Evolutionary conservation across 495 filamentous ascomycete genomes (phyloP), one percentile per base, ranked within the genome.

Genomic region (Pseudomonodictys pantanalensis): DNA sequence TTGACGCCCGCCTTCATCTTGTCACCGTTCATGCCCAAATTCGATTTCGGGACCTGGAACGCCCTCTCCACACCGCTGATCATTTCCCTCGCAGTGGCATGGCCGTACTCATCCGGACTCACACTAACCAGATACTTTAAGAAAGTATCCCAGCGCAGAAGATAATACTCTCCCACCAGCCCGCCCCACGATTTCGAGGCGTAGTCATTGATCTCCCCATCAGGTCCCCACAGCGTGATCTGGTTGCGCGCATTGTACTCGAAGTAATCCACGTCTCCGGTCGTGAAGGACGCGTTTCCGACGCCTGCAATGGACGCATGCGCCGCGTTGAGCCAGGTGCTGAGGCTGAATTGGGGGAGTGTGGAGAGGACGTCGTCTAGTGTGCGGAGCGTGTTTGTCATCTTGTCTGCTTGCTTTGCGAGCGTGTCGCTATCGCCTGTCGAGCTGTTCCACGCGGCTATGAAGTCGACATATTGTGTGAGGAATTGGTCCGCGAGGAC

Each of bases 231-330:
- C 3, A 80, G 70, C 12, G 79, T 81, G 51, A 81, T 74, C 56
- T 81, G 78, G 54, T 81, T 81, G 42, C 76, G 73, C 7, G 79
- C 79, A 35, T 81, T 70, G 58, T 79, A 81, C 54, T 79, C 78
- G 52, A 75, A 71, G 59, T 76, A 80, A 15, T 72, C 62, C 44
- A 69, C 68, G 60, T 51, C 1, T 52, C 20, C 24, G 26, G 41
- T 24, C 26, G 7, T 18, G 35, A 28, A 6, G 49, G 30, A 17
- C 53, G 10, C 7, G 30, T 35, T 49, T 63, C 64, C 1, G 56
- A 25, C 65, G 7, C 49, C 56, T 2, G 54, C 26, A 3, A 71
- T 70, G 56, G 69, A 75, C 8, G 75, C 51, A 17, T 73, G 71
- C 11, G 79, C 78, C 0, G 71, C 50, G 6, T 65, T 41, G 43